phyloP scores from a whole-genome alignment of 2,329 filamentous ascomycete species.

The Diaporthe caulivora region DNA sequence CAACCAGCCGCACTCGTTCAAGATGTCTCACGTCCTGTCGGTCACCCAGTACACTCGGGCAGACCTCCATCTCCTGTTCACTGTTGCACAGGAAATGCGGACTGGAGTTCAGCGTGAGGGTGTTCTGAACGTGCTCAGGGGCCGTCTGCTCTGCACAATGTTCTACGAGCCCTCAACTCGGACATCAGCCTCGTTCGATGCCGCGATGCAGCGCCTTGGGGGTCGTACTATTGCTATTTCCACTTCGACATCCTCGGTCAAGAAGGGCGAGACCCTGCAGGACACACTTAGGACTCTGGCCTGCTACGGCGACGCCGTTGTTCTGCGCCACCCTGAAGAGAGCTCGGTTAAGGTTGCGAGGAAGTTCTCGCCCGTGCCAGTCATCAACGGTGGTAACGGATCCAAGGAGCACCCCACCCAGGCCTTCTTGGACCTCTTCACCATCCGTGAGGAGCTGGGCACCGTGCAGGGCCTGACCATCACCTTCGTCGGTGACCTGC shows the following conservation, averaged over 20 bases:
- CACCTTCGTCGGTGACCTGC: constrained; percentile 93
- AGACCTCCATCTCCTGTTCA: constrained; percentile 94
- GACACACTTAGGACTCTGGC: constrained; percentile 94
- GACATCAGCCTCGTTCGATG: constrained; percentile 95
- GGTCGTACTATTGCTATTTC: constrained; percentile 86
- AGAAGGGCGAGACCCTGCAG: constrained; percentile 94
- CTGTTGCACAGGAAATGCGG: constrained; percentile 97
- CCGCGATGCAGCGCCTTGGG: constrained; percentile 97
- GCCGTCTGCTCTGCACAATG: constrained; percentile 88
- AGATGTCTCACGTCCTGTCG: constrained; percentile 88
- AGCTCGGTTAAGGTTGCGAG: constrained; percentile 83
- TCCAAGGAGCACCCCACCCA: constrained; percentile 97
- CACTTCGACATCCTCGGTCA: constrained; percentile 86
- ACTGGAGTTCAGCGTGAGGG: constrained; percentile 93
- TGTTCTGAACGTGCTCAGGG: constrained; percentile 86
- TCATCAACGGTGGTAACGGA: constrained; percentile 98
- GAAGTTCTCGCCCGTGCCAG: constrained; percentile 88
- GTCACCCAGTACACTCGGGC: constrained; percentile 90
- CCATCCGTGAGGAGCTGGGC: constrained; percentile 96
- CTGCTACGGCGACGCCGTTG: constrained; percentile 94
- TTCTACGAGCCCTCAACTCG: constrained; percentile 99
- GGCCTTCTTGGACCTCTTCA: constrained; percentile 97
- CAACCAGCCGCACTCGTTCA: constrained; percentile 83
- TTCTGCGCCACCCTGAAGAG: constrained; percentile 93
- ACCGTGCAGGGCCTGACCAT: constrained; percentile 96